Base-by-base conservation (phyloP, 179 eudicot genomes). In the Heliamphora pulchella region DNA sequence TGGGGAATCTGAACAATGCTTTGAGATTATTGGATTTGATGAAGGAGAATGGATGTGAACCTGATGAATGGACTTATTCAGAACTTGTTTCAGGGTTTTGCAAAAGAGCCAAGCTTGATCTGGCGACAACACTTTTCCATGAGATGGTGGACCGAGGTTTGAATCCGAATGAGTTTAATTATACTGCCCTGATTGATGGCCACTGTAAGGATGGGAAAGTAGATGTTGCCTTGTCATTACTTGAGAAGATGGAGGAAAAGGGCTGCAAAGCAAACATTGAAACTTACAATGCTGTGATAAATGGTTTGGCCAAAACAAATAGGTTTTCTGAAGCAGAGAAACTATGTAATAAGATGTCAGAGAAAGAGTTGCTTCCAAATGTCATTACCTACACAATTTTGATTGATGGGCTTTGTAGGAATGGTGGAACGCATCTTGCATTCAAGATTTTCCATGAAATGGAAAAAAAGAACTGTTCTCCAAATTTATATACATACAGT, bases 11-110 rank as follows among this genome's bases (percentile, higher is more conserved):
- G 48, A 84, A 87, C 46, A 85, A 87, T 85, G 97, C 92, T 76
- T 77, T 87, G 85, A 90, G 93, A 81, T 82, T 92, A 83, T 80
- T 89, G 69, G 91, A 86, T 78, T 69, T 90, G 81, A 92, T 92
- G 97, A 88, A 84, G 81, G 88, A 84, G 78, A 86, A 82, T 82
- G 88, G 88, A 85, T 91, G 90, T 75, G 78, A 87, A 55, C 93
- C 92, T 61, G 93, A 92, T 86, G 86, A 79, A 51, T 86, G 82
- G 82, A 87, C 97, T 41, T 92, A 90, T 75, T 72, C 93, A 41
- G 91, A 91, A 80, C 88, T 92, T 81, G 81, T 92, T 81, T 84
- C 84, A 18, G 97, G 97, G 63, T 81, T 89, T 50, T 92, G 92
- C 88, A 88, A 90, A 88, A 80, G 85, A 39, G 88, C 86, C 8